Evolutionary conservation across 768 basidiomycete species (phyloP).

Genomic region (Suillus luteus): DNA sequence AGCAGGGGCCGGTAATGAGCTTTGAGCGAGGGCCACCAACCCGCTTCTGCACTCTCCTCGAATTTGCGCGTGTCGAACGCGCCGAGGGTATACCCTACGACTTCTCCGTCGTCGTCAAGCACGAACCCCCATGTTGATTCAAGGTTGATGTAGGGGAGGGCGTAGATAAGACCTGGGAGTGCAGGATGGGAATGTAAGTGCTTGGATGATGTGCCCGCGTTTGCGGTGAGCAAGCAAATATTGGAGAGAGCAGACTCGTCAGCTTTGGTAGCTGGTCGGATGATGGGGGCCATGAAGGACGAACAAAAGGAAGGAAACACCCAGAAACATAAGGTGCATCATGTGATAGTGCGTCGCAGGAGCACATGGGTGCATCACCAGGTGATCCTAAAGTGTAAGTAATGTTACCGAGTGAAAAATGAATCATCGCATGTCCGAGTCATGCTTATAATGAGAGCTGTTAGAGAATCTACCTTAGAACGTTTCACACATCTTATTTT

Average conservation of each 20-base stretch:
- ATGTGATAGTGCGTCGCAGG: neutral
- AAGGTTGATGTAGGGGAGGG: slow-evolving; percentile 73
- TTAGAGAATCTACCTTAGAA: too few relatives aligned
- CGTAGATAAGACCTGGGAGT: slow-evolving; percentile 71
- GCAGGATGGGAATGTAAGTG: slow-evolving; percentile 59
- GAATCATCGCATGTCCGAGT: too few relatives aligned
- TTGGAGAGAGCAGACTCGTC: slow-evolving; percentile 62
- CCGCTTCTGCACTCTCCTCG: slow-evolving; percentile 51
- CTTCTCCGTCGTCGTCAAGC: slow-evolving; percentile 52
- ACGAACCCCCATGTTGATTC: slow-evolving; percentile 71
- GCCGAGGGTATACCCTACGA: slow-evolving; percentile 75
- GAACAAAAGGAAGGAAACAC: neutral
- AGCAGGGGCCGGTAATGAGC: slow-evolving; percentile 48
- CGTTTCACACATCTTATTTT: neutral
- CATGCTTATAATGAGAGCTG: too few relatives aligned
- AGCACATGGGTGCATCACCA: neutral
- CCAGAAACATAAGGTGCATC: neutral
- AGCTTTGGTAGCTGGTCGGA: slow-evolving; percentile 56
- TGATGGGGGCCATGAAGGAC: slow-evolving; percentile 39
- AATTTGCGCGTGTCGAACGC: slow-evolving; percentile 67
- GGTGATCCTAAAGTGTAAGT: too few relatives aligned
- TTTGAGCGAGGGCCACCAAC: slow-evolving; percentile 70
- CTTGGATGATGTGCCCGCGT: slow-evolving; percentile 70
- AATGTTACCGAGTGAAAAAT: too few relatives aligned
- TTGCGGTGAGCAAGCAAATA: slow-evolving; percentile 75